Evolutionary conservation across 2,329 filamentous ascomycete species (phyloP), one percentile per base, ranked within the genome.

Genomic region (Albifimbria verrucaria): DNA sequence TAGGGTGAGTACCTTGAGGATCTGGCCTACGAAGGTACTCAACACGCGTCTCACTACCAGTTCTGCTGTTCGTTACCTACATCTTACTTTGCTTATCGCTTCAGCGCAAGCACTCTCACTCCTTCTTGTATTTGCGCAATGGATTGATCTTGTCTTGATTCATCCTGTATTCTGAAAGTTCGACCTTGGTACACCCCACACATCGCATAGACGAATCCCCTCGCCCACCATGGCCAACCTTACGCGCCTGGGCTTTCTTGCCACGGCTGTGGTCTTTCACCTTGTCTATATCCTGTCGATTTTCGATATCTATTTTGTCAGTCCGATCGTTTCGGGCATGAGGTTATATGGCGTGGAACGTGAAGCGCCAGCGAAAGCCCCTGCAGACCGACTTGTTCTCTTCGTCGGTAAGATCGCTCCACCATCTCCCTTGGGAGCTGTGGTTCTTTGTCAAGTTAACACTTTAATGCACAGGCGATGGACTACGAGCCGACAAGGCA

Each of bases 281-380:
- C 71, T 97, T 51, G 83, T 96, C 59, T 99, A 99, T 71, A 88
- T 96, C 52, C 89, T 88, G 68, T 96, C 92, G 55, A 97, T 97
- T 65, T 99, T 99, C 74, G 92, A 97, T 71, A 94, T 97, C 59
- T 97, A 99, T 74, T 99, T 99, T 68, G 92, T 97, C 67, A 97
- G 92, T 69, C 94, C 94, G 21, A 94, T 99, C 62, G 94, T 97
- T 51, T 89, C 88, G 76, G 94, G 94, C 67, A 99, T 99, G 94
- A 85, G 82, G 65, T 82, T 92, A 55, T 92, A 91, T 72, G 75
- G 78, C 45, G 78, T 95, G 36, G 83, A 92, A 55, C 79, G 86
- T 52, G 74, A 81, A 39, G 62, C 72, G 42, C 73, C 75, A 49
- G 70, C 71, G 49, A 85, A 87, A 69, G 83, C 92, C 21, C 94